phyloP scores from a whole-genome alignment of 805 yeast species.

The Schwanniomyces sp. region DNA sequence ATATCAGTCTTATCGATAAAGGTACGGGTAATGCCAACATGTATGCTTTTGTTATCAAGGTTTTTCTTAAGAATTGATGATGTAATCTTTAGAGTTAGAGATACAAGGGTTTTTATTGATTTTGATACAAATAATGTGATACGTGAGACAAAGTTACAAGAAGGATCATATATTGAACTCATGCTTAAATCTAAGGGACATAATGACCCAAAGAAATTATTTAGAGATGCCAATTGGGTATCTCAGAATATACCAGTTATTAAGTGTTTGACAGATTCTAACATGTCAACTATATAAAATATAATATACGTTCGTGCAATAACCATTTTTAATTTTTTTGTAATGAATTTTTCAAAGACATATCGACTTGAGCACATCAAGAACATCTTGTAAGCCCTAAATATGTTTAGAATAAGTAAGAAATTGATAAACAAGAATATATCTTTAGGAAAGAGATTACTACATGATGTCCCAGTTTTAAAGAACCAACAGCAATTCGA shows the following conservation, averaged over 20 bases:
- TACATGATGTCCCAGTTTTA: conserved; percentile 68
- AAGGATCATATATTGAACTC: conserved; percentile 32
- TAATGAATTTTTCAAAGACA: conserved; percentile 4
- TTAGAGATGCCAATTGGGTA: conserved; percentile 76
- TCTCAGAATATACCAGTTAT: conserved; percentile 59
- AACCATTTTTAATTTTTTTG: conserved; percentile 1
- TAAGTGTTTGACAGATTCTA: conserved; percentile 5
- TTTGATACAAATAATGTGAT: conserved; percentile 62
- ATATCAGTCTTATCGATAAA: conserved; percentile 74
- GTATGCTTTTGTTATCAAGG: conserved; percentile 71
- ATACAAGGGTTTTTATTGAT: conserved; percentile 82
- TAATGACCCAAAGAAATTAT: conserved; percentile 41
- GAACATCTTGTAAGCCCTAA: background rate
- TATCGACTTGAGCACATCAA: background rate
- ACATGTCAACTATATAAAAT: background rate
- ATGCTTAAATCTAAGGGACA: conserved; percentile 22
- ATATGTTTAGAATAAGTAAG: conserved; percentile 4
- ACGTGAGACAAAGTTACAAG: conserved; percentile 73
- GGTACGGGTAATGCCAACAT: conserved; percentile 83
- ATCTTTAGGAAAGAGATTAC: conserved; percentile 21
- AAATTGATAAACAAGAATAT: background rate
- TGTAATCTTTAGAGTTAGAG: conserved; percentile 80
- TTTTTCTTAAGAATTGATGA: conserved; percentile 88
- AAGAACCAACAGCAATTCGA: conserved; percentile 37
- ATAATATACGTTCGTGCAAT: background rate